Base-by-base conservation (phyloP, 257 asterid species). In the Solanum bukasovii region DNA sequence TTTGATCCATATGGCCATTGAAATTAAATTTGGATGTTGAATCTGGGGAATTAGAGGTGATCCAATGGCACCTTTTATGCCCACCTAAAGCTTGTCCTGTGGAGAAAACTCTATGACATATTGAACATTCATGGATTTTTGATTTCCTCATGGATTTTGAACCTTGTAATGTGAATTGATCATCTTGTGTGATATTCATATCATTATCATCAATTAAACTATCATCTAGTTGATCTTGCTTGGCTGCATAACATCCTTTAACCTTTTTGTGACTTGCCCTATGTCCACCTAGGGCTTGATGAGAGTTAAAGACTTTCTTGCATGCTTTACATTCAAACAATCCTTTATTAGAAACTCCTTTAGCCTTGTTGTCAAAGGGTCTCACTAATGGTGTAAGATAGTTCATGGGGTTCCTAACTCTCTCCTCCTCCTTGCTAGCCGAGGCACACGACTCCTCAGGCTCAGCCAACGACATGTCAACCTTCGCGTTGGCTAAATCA, bases 81-180 rank as follows among this genome's bases (percentile, higher is more conserved):
- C 99, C 99, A 13, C 99, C 99, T 2, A 97, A 92, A 3, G 99
- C 99, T 88, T 96, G 99, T 3, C 99, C 99, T 0, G 99, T 94
- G 11, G 95, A 90, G 38, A 97, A 97, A 59, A 95, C 94, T 71
- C 98, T 90, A 70, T 97, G 98, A 23, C 99, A 97, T 37, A 97
- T 96, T 33, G 99, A 92, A 87, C 99, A 97, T 74, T 96, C 98
- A 83, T 97, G 98, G 1, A 93, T 95, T 71, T 96, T 96, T 0
- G 98, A 90, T 34, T 96, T 96, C 84, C 93, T 92, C 85, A 91
- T 92, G 2, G 96, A 91, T 68, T 25, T 93, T 86, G 89, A 90
- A 91, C 59, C 70, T 82, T 93, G 85, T 3, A 94, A 90, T 73
- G 90, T 89, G 81, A 89, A 90, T n/a, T 56, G 65, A 56, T 95